Percentiles rank a stretch among this genome's conserved stretches.
Evolutionary conservation across 805 yeast genomes (phyloP).

Genomic region (Kazachstania martiniae): DNA sequence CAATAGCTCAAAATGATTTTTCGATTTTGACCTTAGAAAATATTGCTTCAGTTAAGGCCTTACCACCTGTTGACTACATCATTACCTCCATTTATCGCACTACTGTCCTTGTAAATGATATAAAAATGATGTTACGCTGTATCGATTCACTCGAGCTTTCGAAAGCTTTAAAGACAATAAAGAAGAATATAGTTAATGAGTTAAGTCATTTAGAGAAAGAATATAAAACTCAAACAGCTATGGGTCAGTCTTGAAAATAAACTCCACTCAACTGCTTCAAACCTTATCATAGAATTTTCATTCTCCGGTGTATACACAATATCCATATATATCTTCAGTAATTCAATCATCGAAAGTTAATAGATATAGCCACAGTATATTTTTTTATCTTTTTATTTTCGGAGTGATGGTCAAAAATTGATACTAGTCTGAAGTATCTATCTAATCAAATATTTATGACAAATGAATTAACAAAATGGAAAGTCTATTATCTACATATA

Average conservation of each 20-base stretch:
- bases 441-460: background rate
- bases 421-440: too few relatives aligned
- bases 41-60: slow-evolving; percentile 43
- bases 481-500: slow-evolving; percentile 13
- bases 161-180: slow-evolving; percentile 13
- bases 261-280: too few relatives aligned
- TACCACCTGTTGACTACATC: slow-evolving; percentile 44
- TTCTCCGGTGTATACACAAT: too few relatives aligned
- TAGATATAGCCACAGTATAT: too few relatives aligned
- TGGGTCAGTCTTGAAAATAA: too few relatives aligned
- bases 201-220: too few relatives aligned
- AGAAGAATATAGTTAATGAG: slow-evolving; percentile 5
- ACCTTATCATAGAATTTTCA: too few relatives aligned
- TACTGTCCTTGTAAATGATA: slow-evolving; percentile 51
- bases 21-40: slow-evolving; percentile 42
- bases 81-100: slow-evolving; percentile 52
- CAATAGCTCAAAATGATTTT: slow-evolving; percentile 5
- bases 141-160: slow-evolving; percentile 25
- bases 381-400: too few relatives aligned
- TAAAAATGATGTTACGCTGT: slow-evolving; percentile 41
- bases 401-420: too few relatives aligned
- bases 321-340: too few relatives aligned
- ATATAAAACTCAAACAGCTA: too few relatives aligned
- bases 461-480: slow-evolving; percentile 3
- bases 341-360: too few relatives aligned